phyloP scores from a whole-genome alignment of 306 rosid genomes.

The Pyrus pyrifolia region DNA sequence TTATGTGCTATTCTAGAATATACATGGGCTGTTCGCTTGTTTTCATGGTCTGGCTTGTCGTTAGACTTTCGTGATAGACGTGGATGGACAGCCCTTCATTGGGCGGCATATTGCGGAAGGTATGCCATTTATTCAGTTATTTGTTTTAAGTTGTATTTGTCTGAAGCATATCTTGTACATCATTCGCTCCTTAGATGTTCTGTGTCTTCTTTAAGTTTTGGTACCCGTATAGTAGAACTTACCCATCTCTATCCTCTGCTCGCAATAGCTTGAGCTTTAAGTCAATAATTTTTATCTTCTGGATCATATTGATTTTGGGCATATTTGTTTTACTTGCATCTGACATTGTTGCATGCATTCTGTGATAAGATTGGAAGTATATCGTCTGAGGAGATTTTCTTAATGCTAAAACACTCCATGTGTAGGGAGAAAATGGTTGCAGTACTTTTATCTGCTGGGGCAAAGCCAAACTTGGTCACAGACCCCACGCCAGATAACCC shows the following conservation, averaged over 20 bases:
- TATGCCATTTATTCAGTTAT: not conserved
- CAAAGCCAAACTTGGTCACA: constrained; percentile 87
- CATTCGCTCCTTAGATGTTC: constrained; percentile 7
- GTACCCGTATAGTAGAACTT: not conserved
- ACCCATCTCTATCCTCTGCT: not conserved
- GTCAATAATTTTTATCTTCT: not conserved
- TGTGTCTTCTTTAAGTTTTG: not conserved
- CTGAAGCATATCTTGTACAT: not conserved
- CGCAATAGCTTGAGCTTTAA: not conserved
- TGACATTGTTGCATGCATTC: constrained; percentile 6
- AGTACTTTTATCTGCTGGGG: constrained; percentile 67
- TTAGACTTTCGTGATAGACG: constrained; percentile 79
- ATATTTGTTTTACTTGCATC: constrained; percentile 2
- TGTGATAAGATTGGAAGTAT: not conserved
- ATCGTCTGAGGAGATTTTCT: not conserved
- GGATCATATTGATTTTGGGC: constrained; percentile 8
- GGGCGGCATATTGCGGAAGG: constrained; percentile 96
- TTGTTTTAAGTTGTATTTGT: not conserved
- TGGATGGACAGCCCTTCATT: constrained; percentile 99
- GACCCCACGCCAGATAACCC: constrained; percentile 78
- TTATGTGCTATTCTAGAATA: constrained; percentile 81
- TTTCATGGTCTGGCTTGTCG: constrained; percentile 76
- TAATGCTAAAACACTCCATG: not conserved
- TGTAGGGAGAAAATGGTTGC: constrained; percentile 88
- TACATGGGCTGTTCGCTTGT: constrained; percentile 75